Base-by-base conservation (phyloP, 2,329 filamentous ascomycete species). In the Verticillium nubilum region DNA sequence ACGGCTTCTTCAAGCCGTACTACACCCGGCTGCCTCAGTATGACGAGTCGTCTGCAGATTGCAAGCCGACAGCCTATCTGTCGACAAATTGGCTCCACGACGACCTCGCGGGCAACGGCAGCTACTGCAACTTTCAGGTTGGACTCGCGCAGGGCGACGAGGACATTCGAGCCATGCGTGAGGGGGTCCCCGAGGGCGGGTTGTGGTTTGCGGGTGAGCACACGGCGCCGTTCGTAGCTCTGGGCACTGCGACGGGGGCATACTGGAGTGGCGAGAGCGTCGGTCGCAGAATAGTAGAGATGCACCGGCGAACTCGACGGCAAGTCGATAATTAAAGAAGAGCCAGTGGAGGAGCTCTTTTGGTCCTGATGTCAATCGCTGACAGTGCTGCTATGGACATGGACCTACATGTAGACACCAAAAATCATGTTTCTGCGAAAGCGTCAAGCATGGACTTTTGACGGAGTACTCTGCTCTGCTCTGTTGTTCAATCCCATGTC, bases 171-270 rank as follows among this genome's bases (percentile, higher is more conserved):
- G 73, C 71, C 3, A 83, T 91, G 74, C 77, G 86, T 2, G 74
- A 81, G 47, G 87, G 88, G 0, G 66, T 89, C 64, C 87, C 86
- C 1, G 85, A 85, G 13, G 77, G 85, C 25, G 86, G 90, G 0
- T 69, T 97, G 9, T 97, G 92, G 92, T 80, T 97, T 64, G 92
- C 92, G 0, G 92, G 92, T 0, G 92, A 97, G 74, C 92, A 97
- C 74, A 96, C 92, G 25, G 88, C 91, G 58, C 92, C 93, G 4
- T 96, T 97, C 76, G 87, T 96, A 28, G 92, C 90, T 12, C 73
- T 97, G 62, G 94, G 93, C 0, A 97, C 93, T 4, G 90, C 88
- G 13, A 96, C 92, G 0, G 94, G 94, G 0, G 94, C 94, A 12
- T 97, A 92, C 72, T 96, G 91, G 91, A 92, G 90, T 70, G 93